Evolutionary conservation across 805 yeast species (phyloP).

Genomic region (Barnettozyma sp.): DNA sequence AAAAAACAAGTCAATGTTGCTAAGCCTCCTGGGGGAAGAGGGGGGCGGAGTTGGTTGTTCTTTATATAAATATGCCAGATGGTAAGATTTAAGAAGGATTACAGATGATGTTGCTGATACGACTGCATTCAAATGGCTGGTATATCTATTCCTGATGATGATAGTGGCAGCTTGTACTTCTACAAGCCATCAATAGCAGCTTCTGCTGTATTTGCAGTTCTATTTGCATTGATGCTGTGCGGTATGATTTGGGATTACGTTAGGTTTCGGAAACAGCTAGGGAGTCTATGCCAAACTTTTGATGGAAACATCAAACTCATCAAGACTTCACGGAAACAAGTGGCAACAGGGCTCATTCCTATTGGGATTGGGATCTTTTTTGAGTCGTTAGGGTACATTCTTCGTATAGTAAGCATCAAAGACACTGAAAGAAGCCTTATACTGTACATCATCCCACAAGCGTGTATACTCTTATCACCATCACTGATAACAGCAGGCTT

Average conservation of each 20-base stretch:
- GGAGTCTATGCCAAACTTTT: not conserved
- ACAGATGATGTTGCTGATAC: too few relatives aligned
- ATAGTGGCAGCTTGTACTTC: too few relatives aligned
- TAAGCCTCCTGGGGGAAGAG: too few relatives aligned
- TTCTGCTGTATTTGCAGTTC: not conserved
- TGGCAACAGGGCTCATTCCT: not conserved
- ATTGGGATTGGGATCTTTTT: constrained; percentile 2
- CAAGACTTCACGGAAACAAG: not conserved
- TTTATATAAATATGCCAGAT: too few relatives aligned
- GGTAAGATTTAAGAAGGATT: too few relatives aligned
- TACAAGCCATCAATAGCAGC: constrained; percentile 3
- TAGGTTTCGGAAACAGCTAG: not conserved
- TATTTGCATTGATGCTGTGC: not conserved
- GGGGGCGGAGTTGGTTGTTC: too few relatives aligned
- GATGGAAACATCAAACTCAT: not conserved
- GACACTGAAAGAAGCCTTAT: not conserved
- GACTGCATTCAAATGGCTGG: too few relatives aligned
- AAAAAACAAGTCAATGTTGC: too few relatives aligned
- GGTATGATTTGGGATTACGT: not conserved
- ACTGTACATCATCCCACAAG: constrained; percentile 4
- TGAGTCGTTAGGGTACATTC: constrained; percentile 4
- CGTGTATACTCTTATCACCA: constrained; percentile 3
- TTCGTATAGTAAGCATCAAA: constrained; percentile 1
- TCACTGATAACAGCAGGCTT: constrained; percentile 5
- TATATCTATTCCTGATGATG: too few relatives aligned